Evolutionary conservation across 768 basidiomycete genomes (phyloP).

Genomic region (Boletus sp.): DNA sequence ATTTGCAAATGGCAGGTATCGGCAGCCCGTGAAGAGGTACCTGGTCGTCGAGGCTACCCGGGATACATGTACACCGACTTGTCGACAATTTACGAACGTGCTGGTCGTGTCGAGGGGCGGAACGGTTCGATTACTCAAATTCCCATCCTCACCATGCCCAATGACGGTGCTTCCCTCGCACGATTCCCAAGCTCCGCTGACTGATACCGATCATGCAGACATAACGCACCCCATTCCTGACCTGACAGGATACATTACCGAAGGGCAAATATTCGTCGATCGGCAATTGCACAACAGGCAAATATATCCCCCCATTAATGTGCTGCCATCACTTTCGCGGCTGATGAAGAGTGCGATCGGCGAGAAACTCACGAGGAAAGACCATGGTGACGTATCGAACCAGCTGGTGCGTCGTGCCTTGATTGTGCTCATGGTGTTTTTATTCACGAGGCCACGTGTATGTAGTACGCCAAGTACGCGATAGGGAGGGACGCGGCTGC

Average conservation of each 20-base stretch:
- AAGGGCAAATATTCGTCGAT: constrained; percentile 99
- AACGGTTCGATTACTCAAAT: constrained; percentile 99
- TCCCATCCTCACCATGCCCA: constrained; percentile 99
- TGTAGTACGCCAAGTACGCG: constrained; percentile 95
- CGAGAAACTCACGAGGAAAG: constrained; percentile 94
- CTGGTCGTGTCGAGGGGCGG: constrained; percentile 94
- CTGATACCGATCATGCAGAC: constrained; percentile 53
- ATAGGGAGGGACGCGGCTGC: constrained; percentile 95
- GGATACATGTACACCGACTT: constrained; percentile 99
- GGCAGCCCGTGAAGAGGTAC: constrained; percentile 98
- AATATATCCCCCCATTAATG: constrained; percentile 99
- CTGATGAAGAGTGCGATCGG: constrained; percentile 99
- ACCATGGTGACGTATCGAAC: constrained; percentile 99
- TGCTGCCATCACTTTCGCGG: constrained; percentile 96
- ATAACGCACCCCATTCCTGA: constrained; percentile 99
- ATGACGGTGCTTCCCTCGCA: constrained; percentile 72
- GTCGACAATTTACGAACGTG: constrained; percentile 99
- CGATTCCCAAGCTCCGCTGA: constrained; percentile 16
- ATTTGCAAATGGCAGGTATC: constrained; percentile 55
- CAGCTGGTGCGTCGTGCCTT: constrained; percentile 70
- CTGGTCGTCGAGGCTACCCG: constrained; percentile 98
- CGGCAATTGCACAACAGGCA: constrained; percentile 95
- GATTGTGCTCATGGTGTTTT: constrained; percentile 13
- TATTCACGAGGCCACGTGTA: constrained; percentile 32
- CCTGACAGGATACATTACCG: constrained; percentile 98